These are phyloP conservation scores for Aechmea fasciata DNA, from an alignment of 176 grass and related monocot genomes.

Conservation along the genomic window DNA sequence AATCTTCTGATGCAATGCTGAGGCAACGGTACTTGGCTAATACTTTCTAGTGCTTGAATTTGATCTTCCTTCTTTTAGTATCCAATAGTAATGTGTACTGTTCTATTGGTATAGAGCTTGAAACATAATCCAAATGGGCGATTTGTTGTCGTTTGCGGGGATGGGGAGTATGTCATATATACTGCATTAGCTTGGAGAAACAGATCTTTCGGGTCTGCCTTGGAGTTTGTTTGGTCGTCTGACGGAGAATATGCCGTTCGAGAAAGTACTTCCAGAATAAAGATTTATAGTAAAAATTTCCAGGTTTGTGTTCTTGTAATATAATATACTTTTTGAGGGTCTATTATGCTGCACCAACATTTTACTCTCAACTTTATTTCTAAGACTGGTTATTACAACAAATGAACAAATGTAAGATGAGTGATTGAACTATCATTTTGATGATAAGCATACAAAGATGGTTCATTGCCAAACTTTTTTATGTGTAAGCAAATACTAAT, in stretches of 20 bases:
- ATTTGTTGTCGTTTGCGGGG: conserved; percentile 96
- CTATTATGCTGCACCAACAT: background rate
- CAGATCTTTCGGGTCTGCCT: conserved; percentile 85
- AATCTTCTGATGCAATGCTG: background rate
- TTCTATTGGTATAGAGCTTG: conserved; percentile 62
- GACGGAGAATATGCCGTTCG: conserved; percentile 92
- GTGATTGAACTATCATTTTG: too few species aligned
- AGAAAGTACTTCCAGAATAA: conserved; percentile 93
- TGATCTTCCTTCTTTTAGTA: background rate
- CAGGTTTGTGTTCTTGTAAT: conserved; percentile 34
- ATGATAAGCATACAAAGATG: too few species aligned
- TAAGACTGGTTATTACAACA: conserved; percentile 4
- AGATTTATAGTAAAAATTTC: conserved; percentile 83
- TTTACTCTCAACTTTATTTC: conserved; percentile 4
- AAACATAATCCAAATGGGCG: conserved; percentile 96
- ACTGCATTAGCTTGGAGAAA: conserved; percentile 96
- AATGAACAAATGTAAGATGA: too few species aligned
- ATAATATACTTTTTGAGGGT: background rate
- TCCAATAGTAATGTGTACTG: background rate
- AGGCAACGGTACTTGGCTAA: background rate
- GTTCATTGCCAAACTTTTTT: too few species aligned
- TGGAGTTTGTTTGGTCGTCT: conserved; percentile 94
- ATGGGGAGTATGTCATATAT: conserved; percentile 96
- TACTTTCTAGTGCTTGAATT: background rate
- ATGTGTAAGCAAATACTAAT: too few species aligned